Percentiles rank a stretch among this genome's conserved stretches.
These are phyloP conservation scores for Choiromyces venosus DNA, from an alignment of 495 filamentous ascomycete species.

Conservation along the genomic window DNA sequence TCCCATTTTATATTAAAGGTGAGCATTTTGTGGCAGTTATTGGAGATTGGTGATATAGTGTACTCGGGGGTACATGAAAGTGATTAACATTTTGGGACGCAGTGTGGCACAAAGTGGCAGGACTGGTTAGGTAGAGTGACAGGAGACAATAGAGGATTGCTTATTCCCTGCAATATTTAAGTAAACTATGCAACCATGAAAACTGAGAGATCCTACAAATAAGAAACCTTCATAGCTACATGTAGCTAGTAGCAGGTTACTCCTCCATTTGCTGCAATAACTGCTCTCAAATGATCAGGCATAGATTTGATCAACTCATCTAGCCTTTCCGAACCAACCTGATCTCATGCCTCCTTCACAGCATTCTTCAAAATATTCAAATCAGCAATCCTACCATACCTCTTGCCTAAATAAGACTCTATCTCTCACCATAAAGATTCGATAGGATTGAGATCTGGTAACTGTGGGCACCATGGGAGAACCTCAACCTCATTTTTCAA, in stretches of 20 bases:
- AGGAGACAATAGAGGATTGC: no score
- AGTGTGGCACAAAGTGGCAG: no score
- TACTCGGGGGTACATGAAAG: no score
- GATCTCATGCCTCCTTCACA: not conserved
- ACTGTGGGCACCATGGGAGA: conserved; percentile 16
- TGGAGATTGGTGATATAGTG: not conserved
- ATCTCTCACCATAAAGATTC: conserved; percentile 13
- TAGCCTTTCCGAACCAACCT: not conserved
- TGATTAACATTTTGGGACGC: no score
- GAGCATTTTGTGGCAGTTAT: not conserved
- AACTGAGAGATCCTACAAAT: no score
- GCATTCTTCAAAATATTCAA: not conserved
- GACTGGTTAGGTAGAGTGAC: no score
- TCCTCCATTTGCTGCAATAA: conserved; percentile 4
- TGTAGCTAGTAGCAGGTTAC: no score
- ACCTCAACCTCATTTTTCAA: conserved; percentile 11
- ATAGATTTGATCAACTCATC: conserved; percentile 8
- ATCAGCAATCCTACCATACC: conserved; percentile 3
- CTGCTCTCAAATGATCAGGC: conserved; percentile 11
- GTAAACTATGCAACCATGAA: no score
- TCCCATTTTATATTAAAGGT: no score
- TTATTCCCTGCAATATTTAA: no score
- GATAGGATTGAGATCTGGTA: conserved; percentile 22
- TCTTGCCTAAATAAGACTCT: not conserved
- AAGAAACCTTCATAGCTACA: no score